Base-by-base conservation (phyloP, 805 yeast genomes). In the Yarrowia divulgata region DNA sequence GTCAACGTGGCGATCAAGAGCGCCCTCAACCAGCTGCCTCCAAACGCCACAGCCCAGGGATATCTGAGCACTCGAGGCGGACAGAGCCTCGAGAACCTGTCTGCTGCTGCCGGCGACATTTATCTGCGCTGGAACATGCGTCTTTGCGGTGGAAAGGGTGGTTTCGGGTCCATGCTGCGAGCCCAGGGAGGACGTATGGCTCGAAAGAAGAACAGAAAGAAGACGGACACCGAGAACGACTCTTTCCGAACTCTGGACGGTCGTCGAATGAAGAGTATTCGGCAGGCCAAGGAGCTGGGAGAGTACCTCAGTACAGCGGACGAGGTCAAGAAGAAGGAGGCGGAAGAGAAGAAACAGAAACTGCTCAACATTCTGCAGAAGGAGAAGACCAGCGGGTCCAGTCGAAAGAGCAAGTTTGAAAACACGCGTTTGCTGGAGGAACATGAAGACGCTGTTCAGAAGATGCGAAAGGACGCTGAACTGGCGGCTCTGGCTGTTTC, bases 111-210 rank as follows among this genome's bases (percentile, higher is more conserved):
- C 8, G 66, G 66, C 10, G 66, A 60, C 34, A 60, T 60, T 18
- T 63, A 37, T 35, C 12, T 63, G 18, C 37, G 68, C 14, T 63
- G 68, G 68, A 63, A 63, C 39, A 48, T 48, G 46, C 35, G 57
- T 35, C 69, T 83, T 40, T 79, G 83, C 69, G 86, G 87, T 8
- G 87, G 87, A n/a, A 84, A 84, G 75, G 87, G 87, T 29, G 87
- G 85, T 2, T 81, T 83, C 73, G 86, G 85, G 0, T 75, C 80
- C 18, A 74, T 79, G 72, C 73, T 84, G 66, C 78, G 80, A 46
- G 80, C 81, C 4, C 80, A 79, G 67, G 85, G 83, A 3, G 80
- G 79, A 1, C 73, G 76, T 34, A 79, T 79, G 81, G 73, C 77
- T 16, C 76, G 78, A 40, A 71, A 72, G 68, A 69, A 70, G 66